Evolutionary conservation across 106 monocot genomes (phyloP), one percentile per base, ranked within the genome.

Genomic region (Chionographis japonica): DNA sequence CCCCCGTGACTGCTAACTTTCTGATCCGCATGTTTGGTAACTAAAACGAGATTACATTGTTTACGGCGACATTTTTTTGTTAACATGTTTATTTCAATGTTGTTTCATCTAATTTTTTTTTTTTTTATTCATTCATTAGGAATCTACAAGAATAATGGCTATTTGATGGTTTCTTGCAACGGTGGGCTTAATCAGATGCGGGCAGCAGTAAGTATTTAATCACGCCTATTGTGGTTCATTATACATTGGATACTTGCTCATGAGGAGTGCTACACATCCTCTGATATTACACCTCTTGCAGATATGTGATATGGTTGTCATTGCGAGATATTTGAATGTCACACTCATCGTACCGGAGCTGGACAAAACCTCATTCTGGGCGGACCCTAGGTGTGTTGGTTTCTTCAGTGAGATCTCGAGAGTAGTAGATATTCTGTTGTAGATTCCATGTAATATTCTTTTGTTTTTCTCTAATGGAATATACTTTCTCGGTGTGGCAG

Each of bases 141-240:
- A 78, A 67, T 83, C n/a, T 97, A 97, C 58, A 89, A 68, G 38
- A 97, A 92, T 58, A 97, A 97, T 83, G 97, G 97, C 37, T 97
- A 90, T 72, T 55, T 97, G 46, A 90, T 92, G 89, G 92, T 97
- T 58, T 97, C 92, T 50, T 97, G 97, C 76, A 97, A 97, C 81
- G 97, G 97, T 63, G 97, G 97, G 36, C 87, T 97, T 61, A 94
- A 94, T 72, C 97, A 97, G 77, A 98, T 98, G 97, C 79, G 97
- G 77, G 80, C 97, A 66, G 97, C 92, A 3, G 97, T 98, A 83
- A 81, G 92, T 58, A 75, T 65, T 59, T 56, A 42, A 61, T 62
- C n/a, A 14, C 11, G 1, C 50, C 65, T 12, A 56, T 43, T 2
- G 19, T 13, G 4, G 12, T 66, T n/a, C 18, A 46, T 46, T 46